Percentiles rank a stretch among this genome's conserved stretches.
These are phyloP conservation scores for Crotalaria pallida DNA, from an alignment of 306 rosid species.

Conservation along the genomic window DNA sequence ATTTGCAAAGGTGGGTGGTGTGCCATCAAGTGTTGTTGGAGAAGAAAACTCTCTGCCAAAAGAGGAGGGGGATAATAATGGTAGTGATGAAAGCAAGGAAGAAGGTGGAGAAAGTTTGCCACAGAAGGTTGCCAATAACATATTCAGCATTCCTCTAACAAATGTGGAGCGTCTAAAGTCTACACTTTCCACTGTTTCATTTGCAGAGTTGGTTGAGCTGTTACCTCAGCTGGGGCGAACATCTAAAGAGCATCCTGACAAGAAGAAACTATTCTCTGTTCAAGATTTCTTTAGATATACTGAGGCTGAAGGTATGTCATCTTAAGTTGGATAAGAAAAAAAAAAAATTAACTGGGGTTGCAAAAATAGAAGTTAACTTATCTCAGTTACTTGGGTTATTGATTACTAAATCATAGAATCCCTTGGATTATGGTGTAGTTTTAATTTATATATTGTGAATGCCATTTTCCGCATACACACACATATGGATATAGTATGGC, in stretches of 20 bases:
- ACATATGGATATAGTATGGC: neutral
- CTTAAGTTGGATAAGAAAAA: neutral
- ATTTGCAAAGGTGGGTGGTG: slow-evolving; percentile 91
- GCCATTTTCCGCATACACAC: neutral
- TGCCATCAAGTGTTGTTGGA: slow-evolving; percentile 63
- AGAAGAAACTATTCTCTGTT: slow-evolving; percentile 86
- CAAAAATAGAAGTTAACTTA: neutral
- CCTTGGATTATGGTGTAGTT: slow-evolving; percentile 2
- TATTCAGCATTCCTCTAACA: slow-evolving; percentile 86
- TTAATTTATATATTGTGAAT: neutral
- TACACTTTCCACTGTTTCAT: slow-evolving; percentile 79
- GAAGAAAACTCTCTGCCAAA: slow-evolving; percentile 63
- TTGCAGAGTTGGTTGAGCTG: slow-evolving; percentile 85
- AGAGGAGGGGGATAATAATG: slow-evolving; percentile 51
- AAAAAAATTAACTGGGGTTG: slow-evolving; percentile 22
- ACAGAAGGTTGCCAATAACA: slow-evolving; percentile 74
- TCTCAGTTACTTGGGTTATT: neutral
- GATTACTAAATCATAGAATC: neutral
- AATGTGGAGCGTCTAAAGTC: slow-evolving; percentile 96
- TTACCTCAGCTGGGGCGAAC: slow-evolving; percentile 75
- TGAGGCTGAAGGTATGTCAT: slow-evolving; percentile 85
- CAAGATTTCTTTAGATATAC: slow-evolving; percentile 99
- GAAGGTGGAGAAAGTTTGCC: slow-evolving; percentile 64
- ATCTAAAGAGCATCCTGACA: slow-evolving; percentile 90
- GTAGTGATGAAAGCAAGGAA: slow-evolving; percentile 40